phyloP scores from a whole-genome alignment of 805 yeast genomes.

The Candida boleticola region DNA sequence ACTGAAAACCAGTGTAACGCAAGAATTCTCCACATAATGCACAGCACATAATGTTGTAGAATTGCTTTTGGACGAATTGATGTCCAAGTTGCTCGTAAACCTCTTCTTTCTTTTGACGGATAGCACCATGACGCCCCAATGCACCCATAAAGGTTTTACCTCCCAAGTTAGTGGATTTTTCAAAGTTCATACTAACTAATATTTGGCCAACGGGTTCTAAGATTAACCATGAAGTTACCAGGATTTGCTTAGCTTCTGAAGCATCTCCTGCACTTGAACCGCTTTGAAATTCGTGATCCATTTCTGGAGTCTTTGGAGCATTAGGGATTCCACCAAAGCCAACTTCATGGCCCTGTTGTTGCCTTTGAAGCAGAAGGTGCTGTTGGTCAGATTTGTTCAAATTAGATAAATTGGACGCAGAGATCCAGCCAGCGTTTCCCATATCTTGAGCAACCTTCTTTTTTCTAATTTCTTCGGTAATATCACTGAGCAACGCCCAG shows the following conservation, averaged over 20 bases:
- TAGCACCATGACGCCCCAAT: constrained; percentile 91
- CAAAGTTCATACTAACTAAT: constrained; percentile 72
- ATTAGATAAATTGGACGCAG: constrained; percentile 56
- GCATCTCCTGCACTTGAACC: neutral
- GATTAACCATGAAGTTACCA: constrained; percentile 80
- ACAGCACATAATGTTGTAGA: constrained; percentile 95
- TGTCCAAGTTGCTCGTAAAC: constrained; percentile 96
- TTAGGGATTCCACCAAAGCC: constrained; percentile 1
- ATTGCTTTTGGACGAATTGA: constrained; percentile 92
- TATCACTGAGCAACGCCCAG: constrained; percentile 88
- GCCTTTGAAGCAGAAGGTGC: neutral
- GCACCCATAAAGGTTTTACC: constrained; percentile 42
- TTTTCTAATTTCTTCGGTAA: constrained; percentile 92
- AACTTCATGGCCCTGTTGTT: constrained; percentile 10
- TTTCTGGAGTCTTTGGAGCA: constrained; percentile 6
- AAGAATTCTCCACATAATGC: constrained; percentile 96
- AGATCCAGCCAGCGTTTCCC: constrained; percentile 81
- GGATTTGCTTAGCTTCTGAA: constrained; percentile 26
- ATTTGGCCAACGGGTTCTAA: constrained; percentile 95
- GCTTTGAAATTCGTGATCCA: neutral
- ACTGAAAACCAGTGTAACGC: constrained; percentile 81
- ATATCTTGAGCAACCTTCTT: constrained; percentile 75
- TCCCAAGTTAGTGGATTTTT: constrained; percentile 49
- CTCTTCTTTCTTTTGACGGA: constrained; percentile 86
- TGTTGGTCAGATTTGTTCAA: neutral